Evolutionary conservation across 768 basidiomycete genomes (phyloP).

Genomic region (Collybiopsis luxurians): DNA sequence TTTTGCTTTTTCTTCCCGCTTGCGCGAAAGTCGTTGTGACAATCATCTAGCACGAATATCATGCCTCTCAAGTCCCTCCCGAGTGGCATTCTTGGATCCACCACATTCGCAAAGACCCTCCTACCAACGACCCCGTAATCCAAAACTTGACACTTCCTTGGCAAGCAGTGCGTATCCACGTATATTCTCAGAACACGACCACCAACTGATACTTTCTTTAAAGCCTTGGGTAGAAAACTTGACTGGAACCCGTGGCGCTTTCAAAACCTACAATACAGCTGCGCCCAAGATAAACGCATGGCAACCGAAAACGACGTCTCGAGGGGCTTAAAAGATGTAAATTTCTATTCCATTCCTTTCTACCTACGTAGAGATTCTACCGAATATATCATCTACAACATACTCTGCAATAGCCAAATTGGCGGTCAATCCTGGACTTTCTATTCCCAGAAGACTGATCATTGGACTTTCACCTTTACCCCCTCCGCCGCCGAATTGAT

Average conservation of each 20-base stretch:
- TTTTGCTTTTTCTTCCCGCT: no score
- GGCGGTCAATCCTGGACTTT: slow-evolving; percentile 89
- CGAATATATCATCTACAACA: slow-evolving; percentile 63
- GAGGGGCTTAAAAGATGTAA: slow-evolving; percentile 22
- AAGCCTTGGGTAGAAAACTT: slow-evolving; percentile 87
- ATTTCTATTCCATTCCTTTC: background rate
- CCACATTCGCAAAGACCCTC: slow-evolving; percentile 85
- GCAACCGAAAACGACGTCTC: slow-evolving; percentile 68
- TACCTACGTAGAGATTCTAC: slow-evolving; percentile 8
- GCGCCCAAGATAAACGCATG: slow-evolving; percentile 80
- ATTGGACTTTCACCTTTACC: slow-evolving; percentile 42
- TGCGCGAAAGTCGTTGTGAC: no score
- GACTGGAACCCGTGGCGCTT: slow-evolving; percentile 92
- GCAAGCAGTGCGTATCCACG: slow-evolving; percentile 64
- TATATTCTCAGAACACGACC: background rate
- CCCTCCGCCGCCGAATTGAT: slow-evolving; percentile 19
- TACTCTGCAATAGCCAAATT: slow-evolving; percentile 84
- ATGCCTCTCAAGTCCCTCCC: slow-evolving; percentile 91
- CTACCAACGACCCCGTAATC: slow-evolving; percentile 71
- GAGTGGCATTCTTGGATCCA: slow-evolving; percentile 98
- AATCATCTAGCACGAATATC: slow-evolving; percentile 86
- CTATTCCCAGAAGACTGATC: slow-evolving; percentile 87
- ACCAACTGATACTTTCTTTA: background rate
- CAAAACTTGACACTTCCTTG: slow-evolving; percentile 71
- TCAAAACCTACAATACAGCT: slow-evolving; percentile 84